Evolutionary conservation across 202 grass and related monocot genomes (phyloP).

Genomic region (Eragrostis tef): DNA sequence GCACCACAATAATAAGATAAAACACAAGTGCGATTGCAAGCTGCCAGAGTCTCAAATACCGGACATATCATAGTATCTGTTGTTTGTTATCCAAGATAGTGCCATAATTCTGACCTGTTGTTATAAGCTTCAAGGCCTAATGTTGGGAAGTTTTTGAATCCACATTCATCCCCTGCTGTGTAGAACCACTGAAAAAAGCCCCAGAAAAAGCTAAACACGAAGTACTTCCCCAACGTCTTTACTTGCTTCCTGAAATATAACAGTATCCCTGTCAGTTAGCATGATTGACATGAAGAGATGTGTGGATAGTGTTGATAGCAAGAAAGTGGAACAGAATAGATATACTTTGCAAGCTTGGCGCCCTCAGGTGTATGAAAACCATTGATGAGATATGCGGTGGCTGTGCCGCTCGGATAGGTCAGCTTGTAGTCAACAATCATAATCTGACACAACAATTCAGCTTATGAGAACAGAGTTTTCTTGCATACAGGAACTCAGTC

Average conservation of each 20-base stretch:
- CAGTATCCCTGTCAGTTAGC: conserved; percentile 22
- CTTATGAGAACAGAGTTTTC: conserved; percentile 36
- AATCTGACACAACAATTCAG: conserved; percentile 62
- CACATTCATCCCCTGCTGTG: conserved; percentile 71
- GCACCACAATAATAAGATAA: conserved; percentile 40
- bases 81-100: conserved; percentile 30
- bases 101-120: conserved; percentile 55
- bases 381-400: conserved; percentile 96
- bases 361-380: conserved; percentile 93
- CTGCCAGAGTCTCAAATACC: conserved; percentile 12
- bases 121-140: conserved; percentile 84
- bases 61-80: conserved; percentile 12
- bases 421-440: conserved; percentile 97
- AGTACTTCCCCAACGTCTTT: conserved; percentile 78
- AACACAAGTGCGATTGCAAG: conserved; percentile 19
- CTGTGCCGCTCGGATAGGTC: conserved; percentile 92
- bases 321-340: conserved; percentile 24
- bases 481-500: conserved; percentile 32
- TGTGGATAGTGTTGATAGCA: neutral
- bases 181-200: conserved; percentile 96
- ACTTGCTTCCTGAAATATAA: conserved; percentile 88
- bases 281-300: neutral
- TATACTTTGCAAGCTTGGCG: conserved; percentile 86
- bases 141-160: conserved; percentile 81
- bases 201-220: conserved; percentile 75